Base-by-base conservation (phyloP, 208 protist species). In the Wallacemonas sp. region DNA sequence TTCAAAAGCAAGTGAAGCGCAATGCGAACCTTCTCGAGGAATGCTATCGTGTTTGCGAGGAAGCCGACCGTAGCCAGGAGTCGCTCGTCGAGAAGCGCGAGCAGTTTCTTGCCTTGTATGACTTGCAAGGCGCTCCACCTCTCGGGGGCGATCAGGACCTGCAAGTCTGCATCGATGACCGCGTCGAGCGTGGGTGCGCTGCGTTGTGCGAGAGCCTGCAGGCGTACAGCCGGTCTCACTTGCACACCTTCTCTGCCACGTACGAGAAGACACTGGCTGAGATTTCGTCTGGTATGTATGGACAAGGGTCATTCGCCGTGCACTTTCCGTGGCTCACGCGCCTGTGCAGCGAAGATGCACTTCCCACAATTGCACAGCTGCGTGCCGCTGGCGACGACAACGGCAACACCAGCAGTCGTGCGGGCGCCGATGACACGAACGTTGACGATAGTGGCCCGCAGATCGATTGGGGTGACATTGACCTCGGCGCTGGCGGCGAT, bases 391-490 rank as follows among this genome's bases (percentile, higher is more conserved):
- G 39, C 32, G 14, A 44, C 19, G 2, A 44, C 5, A 2, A 67
- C 16, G n/a, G n/a, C n/a, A n/a, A n/a, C n/a, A n/a, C n/a, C n/a
- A n/a, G n/a, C n/a, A n/a, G n/a, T n/a, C n/a, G n/a, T n/a, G n/a
- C n/a, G n/a, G n/a, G n/a, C n/a, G n/a, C n/a, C n/a, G n/a, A n/a
- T n/a, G n/a, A n/a, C n/a, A n/a, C n/a, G n/a, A n/a, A n/a, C n/a
- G n/a, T n/a, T n/a, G n/a, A n/a, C 4, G 72, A 34, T 9, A 46
- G 38, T 0, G 77, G 29, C n/a, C 62, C 80, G 11, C 70, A 73
- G 24, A 92, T 92, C 64, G 82, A 87, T 65, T 92, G 86, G 86
- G 86, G 83, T 16, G 86, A 92, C 36, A 55, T 65, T 16, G 49
- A 27, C 39, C 32, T 24, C 2, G 63, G 61, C 60, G 29, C 41